phyloP scores from a whole-genome alignment of 2,329 filamentous ascomycete genomes.

The Cercospora nicotianae region DNA sequence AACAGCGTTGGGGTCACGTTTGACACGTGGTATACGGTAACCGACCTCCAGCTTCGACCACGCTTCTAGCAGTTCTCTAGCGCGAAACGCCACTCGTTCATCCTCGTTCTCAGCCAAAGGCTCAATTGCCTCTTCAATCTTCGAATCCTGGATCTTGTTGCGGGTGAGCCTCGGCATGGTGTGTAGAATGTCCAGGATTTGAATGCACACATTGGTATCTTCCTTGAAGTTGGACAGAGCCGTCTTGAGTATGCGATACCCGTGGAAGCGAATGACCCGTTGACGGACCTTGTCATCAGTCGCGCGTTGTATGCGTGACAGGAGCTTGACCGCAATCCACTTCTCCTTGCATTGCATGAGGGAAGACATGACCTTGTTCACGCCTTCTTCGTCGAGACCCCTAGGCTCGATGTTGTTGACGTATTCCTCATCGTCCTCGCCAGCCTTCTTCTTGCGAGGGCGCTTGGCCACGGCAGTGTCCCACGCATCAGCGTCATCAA shows the following conservation, averaged over 20 bases:
- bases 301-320: constrained; percentile 82
- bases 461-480: constrained; percentile 87
- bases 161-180: constrained; percentile 85
- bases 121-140: constrained; percentile 81
- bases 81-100: constrained; percentile 70
- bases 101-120: constrained; percentile 63
- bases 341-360: constrained; percentile 98
- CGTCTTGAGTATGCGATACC: constrained; percentile 90
- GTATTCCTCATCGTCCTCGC: constrained; percentile 93
- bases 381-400: constrained; percentile 75
- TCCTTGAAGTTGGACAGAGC: constrained; percentile 80
- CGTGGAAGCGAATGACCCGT: constrained; percentile 92
- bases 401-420: constrained; percentile 83
- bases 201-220: constrained; percentile 86
- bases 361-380: constrained; percentile 92
- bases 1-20: constrained; percentile 67
- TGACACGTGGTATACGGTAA: constrained; percentile 90
- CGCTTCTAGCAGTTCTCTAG: constrained; percentile 70
- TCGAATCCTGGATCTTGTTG: constrained; percentile 96
- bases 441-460: constrained; percentile 85
- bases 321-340: constrained; percentile 95
- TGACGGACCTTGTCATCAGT: constrained; percentile 85
- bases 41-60: constrained; percentile 90
- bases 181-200: constrained; percentile 86
- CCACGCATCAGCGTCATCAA: constrained; percentile 90